Percentiles rank a stretch among this genome's conserved stretches.
Conservation (phyloP, 768 basidiomycete species). For the Cyclocybe cylindracea region DNA sequence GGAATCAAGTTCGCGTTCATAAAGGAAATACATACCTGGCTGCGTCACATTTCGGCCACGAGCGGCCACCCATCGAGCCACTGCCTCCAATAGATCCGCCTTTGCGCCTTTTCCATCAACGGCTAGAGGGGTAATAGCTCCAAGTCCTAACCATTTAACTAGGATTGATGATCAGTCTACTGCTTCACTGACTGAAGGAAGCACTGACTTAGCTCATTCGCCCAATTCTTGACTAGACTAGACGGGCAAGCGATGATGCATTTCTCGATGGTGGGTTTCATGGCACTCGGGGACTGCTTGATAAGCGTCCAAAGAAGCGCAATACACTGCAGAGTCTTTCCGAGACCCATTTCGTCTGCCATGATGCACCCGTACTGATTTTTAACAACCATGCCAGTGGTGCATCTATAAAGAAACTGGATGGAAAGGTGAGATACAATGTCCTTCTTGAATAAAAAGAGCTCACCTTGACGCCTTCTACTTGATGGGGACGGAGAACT, state of each 20-base stretch:
- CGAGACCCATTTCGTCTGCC: conserved; percentile 99
- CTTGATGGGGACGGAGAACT: conserved; percentile 94
- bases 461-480: conserved; percentile 93
- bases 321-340: conserved; percentile 96
- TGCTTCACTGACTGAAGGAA: neutral
- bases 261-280: conserved; percentile 91
- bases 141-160: conserved; percentile 97
- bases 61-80: conserved; percentile 89
- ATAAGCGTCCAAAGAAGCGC: conserved; percentile 92
- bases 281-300: conserved; percentile 90
- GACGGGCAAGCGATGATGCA: conserved; percentile 97
- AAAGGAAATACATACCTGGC: conserved; percentile 58
- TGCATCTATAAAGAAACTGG: conserved; percentile 94
- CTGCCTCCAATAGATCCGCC: conserved; percentile 73
- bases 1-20: neutral
- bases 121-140: conserved; percentile 78
- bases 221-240: conserved; percentile 98
- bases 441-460: neutral
- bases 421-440: conserved; percentile 2
- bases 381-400: conserved; percentile 90
- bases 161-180: neutral
- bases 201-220: conserved; percentile 86
- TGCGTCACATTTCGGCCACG: conserved; percentile 87
- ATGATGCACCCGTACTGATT: conserved; percentile 96
- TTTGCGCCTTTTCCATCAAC: conserved; percentile 93